Base-by-base conservation (phyloP, 768 basidiomycete species). In the Hericium rajendrae region DNA sequence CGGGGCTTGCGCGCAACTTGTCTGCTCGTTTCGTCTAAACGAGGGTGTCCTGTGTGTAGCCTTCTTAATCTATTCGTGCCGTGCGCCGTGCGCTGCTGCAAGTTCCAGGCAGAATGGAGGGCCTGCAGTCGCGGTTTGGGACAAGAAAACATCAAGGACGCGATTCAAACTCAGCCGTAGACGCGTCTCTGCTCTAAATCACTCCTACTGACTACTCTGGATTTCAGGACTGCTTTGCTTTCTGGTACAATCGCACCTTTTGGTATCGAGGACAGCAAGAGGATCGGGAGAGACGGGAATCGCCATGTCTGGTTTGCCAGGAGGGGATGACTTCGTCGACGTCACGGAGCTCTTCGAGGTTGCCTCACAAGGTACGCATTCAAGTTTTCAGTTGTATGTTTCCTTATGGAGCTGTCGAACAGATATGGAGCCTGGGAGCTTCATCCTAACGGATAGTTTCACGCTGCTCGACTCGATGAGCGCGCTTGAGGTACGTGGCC, bases 401-500 rank as follows among this genome's bases (percentile, higher is more conserved):
- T 13, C 8, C 16, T 38, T 22, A 48, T 24, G 24, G 22, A 51
- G 13, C 9, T 16, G 16, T 8, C 38, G 20, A 57, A 57, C 52
- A 81, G 91, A 82, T 43, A 82, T 95, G 80, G 73, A 78, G 32
- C 72, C 77, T 0, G 83, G 82, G 12, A 76, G 76, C 39, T 71
- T 92, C 57, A 59, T 93, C 6, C 77, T 91, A 38, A 83, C 82
- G 64, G 79, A 84, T 0, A 81, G 79, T 32, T 86, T 91, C 62
- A 80, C 82, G 16, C 74, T 95, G 50, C 79, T 85, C 59, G 94
- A 97, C 59, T 85, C 91, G n/a, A 95, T 97, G 93, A 88, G 88
- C 63, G 89, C 91, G 13, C 83, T 97, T 55, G 88, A 94, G 80
- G 91, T 88, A 67, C 58, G 75, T 64, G 54, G 40, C 48, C 51